Percentiles rank a stretch among this genome's conserved stretches.
Evolutionary conservation across 805 yeast genomes (phyloP).

Genomic region (Candida saitoana): DNA sequence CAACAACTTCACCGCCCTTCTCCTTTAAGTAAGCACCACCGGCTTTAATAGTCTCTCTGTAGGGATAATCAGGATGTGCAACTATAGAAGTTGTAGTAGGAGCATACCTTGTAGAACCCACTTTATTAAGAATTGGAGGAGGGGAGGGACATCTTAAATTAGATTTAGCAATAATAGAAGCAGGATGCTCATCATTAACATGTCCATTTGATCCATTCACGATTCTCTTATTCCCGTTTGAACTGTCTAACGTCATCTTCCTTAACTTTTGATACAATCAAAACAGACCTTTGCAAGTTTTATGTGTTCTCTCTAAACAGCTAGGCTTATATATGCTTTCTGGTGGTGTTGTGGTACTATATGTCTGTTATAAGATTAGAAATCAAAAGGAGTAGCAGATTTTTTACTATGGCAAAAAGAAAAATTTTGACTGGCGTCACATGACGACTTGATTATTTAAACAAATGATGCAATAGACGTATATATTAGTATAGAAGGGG

Average conservation of each 20-base stretch:
- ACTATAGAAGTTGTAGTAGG: conserved; percentile 3
- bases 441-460: no score
- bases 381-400: neutral
- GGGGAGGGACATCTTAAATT: conserved; percentile 66
- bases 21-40: conserved; percentile 43
- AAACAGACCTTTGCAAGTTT: neutral
- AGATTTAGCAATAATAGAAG: conserved; percentile 55
- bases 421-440: neutral
- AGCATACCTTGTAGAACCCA: conserved; percentile 6
- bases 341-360: neutral
- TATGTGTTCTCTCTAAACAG: neutral
- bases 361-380: neutral
- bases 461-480: no score
- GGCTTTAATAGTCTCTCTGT: conserved; percentile 32
- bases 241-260: neutral
- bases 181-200: conserved; percentile 24
- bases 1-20: conserved; percentile 1
- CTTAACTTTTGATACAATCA: neutral
- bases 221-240: neutral
- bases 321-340: neutral
- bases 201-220: neutral
- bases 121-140: conserved; percentile 53
- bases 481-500: neutral
- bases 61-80: conserved; percentile 2
- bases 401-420: neutral